Evolutionary conservation across 352 stramenopile genomes (phyloP), one percentile per base, ranked within the genome.

Genomic region (Phytophthora rubi): DNA sequence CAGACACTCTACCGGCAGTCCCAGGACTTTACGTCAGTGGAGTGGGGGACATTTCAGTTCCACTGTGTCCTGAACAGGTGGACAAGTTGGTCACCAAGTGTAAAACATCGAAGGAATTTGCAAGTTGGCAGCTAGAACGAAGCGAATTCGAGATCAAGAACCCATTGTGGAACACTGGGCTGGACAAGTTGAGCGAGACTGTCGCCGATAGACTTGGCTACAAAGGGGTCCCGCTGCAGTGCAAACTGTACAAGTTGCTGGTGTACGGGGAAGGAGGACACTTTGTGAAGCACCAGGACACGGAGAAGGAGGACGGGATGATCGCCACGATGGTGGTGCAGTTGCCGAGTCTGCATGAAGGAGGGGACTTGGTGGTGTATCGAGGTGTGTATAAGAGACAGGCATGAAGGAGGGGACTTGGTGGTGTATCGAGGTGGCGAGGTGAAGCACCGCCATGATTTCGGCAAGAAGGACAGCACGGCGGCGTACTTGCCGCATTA

Each of bases 271-370:
- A 66, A 28, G 76, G 66, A 35, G 68, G 74, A 83, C 47, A 85
- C 42, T 87, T 85, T 44, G 47, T 65, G 4, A 71, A 71, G 32
- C 79, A 89, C 58, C 71, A 80, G 47, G 77, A 88, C 57, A 88
- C 76, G 18, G 81, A 87, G 65, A 87, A 87, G 44, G 67, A 89
- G 44, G 67, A 67, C 21, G 77, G 77, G 13, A 86, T 85, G 79
- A 77, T 86, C 44, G 79, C 75, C 2, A 86, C 79, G n/a, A 58
- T 89, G 4, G 62, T 87, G 33, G n/a, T 89, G 2, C 68, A 83
- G 26, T 47, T 79, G 1, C 76, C 81, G 2, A 62, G 51, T 10
- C 3, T 62, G 45, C 70, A 67, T 30, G 47, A 70, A 59, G 69
- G 68, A n/a, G 62, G 68, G 5, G 62, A 75, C 26, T 55, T 75